A percentile compares a stretch with the other conserved stretches of the same genome.
These are phyloP conservation scores for Tieghemiomyces parasiticus DNA, from an alignment of 192 early-diverging fungal genomes.

Conservation along the genomic window DNA sequence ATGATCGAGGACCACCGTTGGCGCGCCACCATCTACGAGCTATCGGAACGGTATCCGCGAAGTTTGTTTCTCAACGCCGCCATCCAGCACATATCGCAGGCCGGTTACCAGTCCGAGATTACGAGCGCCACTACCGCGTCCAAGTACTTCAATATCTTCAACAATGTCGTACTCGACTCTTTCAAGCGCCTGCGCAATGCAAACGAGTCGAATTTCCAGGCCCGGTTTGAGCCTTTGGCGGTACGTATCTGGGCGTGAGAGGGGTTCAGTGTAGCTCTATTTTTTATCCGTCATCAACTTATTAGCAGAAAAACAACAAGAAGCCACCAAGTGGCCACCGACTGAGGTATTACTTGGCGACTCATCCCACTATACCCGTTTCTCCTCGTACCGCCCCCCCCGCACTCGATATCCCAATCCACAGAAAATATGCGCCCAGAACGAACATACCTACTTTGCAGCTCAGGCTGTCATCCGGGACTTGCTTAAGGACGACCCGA, in stretches of 20 bases:
- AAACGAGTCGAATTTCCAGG: constrained; percentile 38
- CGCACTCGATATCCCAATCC: too few relatives aligned
- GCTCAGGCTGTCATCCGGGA: constrained; percentile 29
- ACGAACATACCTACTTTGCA: constrained; percentile 37
- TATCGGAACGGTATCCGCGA: constrained; percentile 44
- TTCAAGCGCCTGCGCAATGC: constrained; percentile 38
- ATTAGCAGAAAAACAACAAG: too few relatives aligned
- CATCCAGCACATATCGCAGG: constrained; percentile 47
- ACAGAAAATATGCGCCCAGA: constrained; percentile 21
- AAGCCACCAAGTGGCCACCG: too few relatives aligned
- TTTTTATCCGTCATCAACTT: too few relatives aligned
- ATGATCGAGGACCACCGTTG: constrained; percentile 45
- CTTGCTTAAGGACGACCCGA: constrained; percentile 21
- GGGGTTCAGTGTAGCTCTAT: too few relatives aligned
- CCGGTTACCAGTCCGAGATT: constrained; percentile 48
- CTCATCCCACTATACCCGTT: too few relatives aligned
- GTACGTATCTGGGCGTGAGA: constrained; percentile 24
- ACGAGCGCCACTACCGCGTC: constrained; percentile 47
- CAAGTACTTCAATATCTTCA: constrained; percentile 47
- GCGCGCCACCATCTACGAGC: constrained; percentile 48
- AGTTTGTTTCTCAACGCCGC: constrained; percentile 43
- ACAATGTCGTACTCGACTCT: constrained; percentile 40
- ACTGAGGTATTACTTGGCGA: too few relatives aligned
- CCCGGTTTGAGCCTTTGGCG: constrained; percentile 37
- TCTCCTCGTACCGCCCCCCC: too few relatives aligned